Base-by-base conservation (phyloP, 2,329 filamentous ascomycete species). In the Madurella mycetomatis region DNA sequence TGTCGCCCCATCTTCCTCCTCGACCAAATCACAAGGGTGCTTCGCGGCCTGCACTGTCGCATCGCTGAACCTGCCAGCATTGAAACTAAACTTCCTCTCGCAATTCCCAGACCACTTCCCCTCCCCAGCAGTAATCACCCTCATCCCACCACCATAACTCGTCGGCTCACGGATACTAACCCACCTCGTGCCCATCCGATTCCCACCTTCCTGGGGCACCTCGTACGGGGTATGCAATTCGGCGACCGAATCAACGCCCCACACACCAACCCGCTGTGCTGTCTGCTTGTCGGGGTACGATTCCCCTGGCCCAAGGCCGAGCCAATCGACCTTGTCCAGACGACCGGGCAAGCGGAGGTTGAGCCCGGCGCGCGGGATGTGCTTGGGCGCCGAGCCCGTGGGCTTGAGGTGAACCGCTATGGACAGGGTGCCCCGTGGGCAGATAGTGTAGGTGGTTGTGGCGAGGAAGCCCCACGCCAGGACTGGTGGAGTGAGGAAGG, bases 161-260 rank as follows among this genome's bases (percentile, higher is more conserved):
- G 66, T 65, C 13, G 55, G 56, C 50, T 65, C 64, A 8, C 54
- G 49, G 18, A 67, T 54, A 2, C 53, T 63, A 7, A 87, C 67
- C 79, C 82, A 87, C 7, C 80, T 73, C 0, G 79, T 80, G 34
- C 81, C 81, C 51, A 80, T 81, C 13, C 81, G 73, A 65, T 88
- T 88, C 1, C 83, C 82, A 49, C 79, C 82, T 61, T 88, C 85
- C 65, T 89, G 85, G 0, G 85, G 85, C 18, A 83, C 82, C 16
- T 88, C 85, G 62, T 87, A 87, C 1, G 74, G 72, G 0, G 77
- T 76, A 63, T 80, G 78, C 25, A 88, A 72, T 0, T 77, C 73
- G 1, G 74, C 71, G 1, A 84, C 69, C 1, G 65, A 67, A 1
- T 64, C 63, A 1, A 62, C 65, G 0, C 64, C 65, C 67, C 73